phyloP scores from a whole-genome alignment of 2,329 filamentous ascomycete genomes.

The Cytospora leucostoma region DNA sequence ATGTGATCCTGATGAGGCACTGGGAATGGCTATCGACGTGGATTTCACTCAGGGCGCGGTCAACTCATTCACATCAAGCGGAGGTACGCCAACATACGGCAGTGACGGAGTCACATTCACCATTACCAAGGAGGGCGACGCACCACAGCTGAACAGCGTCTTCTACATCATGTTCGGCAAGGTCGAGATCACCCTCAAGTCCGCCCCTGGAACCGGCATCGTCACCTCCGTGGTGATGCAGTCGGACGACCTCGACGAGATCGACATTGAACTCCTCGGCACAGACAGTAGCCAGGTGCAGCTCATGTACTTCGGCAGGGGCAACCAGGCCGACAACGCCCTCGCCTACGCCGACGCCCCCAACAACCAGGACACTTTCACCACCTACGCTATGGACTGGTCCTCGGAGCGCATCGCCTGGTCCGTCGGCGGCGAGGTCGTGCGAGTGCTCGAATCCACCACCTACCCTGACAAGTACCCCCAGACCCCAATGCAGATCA shows the following conservation, averaged over 20 bases:
- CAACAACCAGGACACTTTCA: slow-evolving; percentile 73
- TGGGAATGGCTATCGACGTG: slow-evolving; percentile 79
- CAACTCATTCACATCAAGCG: slow-evolving; percentile 71
- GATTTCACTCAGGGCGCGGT: slow-evolving; percentile 81
- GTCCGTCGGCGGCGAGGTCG: slow-evolving; percentile 75
- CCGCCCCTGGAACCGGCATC: slow-evolving; percentile 85
- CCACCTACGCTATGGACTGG: slow-evolving; percentile 93
- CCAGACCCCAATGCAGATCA: slow-evolving; percentile 93
- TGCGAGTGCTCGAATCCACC: slow-evolving; percentile 71
- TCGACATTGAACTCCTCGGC: slow-evolving; percentile 96
- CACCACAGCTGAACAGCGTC: slow-evolving; percentile 81
- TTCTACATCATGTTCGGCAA: slow-evolving; percentile 99
- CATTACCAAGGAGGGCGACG: slow-evolving; percentile 74
- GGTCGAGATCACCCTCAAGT: slow-evolving; percentile 81
- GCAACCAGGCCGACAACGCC: slow-evolving; percentile 83
- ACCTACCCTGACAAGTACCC: slow-evolving; percentile 82
- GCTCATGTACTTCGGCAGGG: slow-evolving; percentile 96
- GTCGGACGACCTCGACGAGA: slow-evolving; percentile 91
- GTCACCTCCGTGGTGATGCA: slow-evolving; percentile 90
- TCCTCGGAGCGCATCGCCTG: slow-evolving; percentile 81
- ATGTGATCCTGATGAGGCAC: slow-evolving; percentile 76
- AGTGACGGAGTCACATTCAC: slow-evolving; percentile 79
- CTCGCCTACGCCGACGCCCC: slow-evolving; percentile 73
- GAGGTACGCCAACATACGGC: slow-evolving; percentile 71
- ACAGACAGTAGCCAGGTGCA: slow-evolving; percentile 77